Percentiles rank a stretch among this genome's conserved stretches.
phyloP scores from a whole-genome alignment of 1,284 basidiomycete species.

The Austroboletus novae-zelandiae region DNA sequence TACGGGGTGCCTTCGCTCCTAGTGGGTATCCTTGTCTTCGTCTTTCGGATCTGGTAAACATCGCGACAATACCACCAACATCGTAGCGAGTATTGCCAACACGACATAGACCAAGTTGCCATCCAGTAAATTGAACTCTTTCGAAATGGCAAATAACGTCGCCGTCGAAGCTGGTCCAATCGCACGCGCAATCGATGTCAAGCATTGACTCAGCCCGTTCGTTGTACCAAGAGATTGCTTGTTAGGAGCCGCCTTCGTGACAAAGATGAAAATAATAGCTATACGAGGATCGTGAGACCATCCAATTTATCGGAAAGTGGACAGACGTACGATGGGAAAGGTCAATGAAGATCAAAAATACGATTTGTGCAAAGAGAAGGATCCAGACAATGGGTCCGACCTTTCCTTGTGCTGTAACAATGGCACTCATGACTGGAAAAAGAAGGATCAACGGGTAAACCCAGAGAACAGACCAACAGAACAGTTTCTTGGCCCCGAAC shows the following conservation, averaged over 20 bases:
- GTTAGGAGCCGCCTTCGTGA: constrained; percentile 33
- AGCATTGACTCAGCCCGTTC: constrained; percentile 51
- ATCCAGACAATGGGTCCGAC: constrained; percentile 29
- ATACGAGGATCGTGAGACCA: not conserved
- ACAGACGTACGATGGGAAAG: constrained; percentile 27
- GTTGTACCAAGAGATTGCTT: constrained; percentile 42
- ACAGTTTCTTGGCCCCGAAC: constrained; percentile 56
- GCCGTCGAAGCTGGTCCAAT: constrained; percentile 42
- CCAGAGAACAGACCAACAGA: constrained; percentile 48
- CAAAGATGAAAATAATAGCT: constrained; percentile 35
- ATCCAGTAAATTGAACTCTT: constrained; percentile 30
- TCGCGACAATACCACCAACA: constrained; percentile 21
- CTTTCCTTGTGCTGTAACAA: constrained; percentile 17
- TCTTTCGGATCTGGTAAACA: constrained; percentile 17
- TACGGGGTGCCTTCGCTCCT: too few relatives aligned
- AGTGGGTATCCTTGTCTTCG: not conserved
- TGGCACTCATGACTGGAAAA: constrained; percentile 57
- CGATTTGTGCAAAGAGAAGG: constrained; percentile 29
- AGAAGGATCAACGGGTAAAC: constrained; percentile 49
- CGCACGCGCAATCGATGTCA: constrained; percentile 46
- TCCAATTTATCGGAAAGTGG: not conserved
- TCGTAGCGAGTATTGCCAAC: not conserved
- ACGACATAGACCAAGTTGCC: constrained; percentile 38
- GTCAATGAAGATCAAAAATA: constrained; percentile 24
- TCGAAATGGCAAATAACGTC: constrained; percentile 39